phyloP scores from a whole-genome alignment of 495 filamentous ascomycete genomes.

The Opeltia flavorubescens region DNA sequence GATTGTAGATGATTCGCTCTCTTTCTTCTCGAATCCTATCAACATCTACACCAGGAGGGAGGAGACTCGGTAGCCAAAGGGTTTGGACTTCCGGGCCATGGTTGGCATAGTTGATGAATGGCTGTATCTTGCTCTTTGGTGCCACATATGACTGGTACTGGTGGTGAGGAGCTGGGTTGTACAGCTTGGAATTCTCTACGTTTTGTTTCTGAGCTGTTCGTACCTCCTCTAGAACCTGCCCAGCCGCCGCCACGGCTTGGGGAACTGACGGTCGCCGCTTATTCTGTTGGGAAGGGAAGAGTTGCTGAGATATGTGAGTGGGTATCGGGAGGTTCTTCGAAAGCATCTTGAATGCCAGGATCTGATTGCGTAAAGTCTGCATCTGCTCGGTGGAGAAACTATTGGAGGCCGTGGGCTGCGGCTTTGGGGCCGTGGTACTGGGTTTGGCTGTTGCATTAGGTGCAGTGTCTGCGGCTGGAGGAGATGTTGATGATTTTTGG shows the following conservation, averaged over 20 bases:
- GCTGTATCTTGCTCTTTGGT: conserved; percentile 44
- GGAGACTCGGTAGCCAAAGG: conserved; percentile 66
- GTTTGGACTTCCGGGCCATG: conserved; percentile 60
- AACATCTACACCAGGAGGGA: conserved; percentile 66
- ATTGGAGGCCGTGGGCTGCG: conserved; percentile 26
- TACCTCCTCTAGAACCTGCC: conserved; percentile 36
- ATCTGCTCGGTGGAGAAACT: conserved; percentile 61
- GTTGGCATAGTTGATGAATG: conserved; percentile 60
- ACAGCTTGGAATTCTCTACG: conserved; percentile 7
- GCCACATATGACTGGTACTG: conserved; percentile 51
- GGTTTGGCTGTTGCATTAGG: conserved; percentile 14
- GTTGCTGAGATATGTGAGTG: conserved; percentile 52
- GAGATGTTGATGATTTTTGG: neutral
- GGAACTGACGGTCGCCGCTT: conserved; percentile 42
- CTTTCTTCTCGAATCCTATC: conserved; percentile 71
- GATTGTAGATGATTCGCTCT: conserved; percentile 78
- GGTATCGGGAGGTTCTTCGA: conserved; percentile 71
- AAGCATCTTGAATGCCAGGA: conserved; percentile 67
- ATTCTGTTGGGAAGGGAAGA: conserved; percentile 57
- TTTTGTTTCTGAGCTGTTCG: conserved; percentile 14
- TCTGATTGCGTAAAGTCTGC: conserved; percentile 56
- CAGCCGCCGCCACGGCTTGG: conserved; percentile 40
- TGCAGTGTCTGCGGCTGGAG: conserved; percentile 12
- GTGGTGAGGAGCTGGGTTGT: conserved; percentile 22
- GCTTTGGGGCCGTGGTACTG: conserved; percentile 14